These are phyloP conservation scores for Excoecaria cochinchinensis DNA, from an alignment of 345 rosid species.

Conservation along the genomic window DNA sequence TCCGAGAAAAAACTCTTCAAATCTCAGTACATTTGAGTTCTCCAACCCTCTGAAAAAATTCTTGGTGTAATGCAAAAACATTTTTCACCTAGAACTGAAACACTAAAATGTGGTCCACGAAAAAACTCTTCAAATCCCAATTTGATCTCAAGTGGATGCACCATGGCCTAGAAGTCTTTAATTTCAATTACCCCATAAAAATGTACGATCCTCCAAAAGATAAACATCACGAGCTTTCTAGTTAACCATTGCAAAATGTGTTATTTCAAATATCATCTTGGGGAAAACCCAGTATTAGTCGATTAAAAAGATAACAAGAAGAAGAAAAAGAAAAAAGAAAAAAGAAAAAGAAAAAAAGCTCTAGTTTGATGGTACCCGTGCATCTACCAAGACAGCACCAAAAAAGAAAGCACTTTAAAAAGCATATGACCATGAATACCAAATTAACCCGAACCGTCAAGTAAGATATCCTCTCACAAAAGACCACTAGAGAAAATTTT, in stretches of 20 bases:
- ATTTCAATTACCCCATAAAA: background rate
- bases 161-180: background rate
- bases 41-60: background rate
- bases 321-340: too few relatives aligned
- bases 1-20: background rate
- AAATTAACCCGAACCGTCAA: background rate
- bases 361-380: background rate
- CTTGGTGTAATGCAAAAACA: background rate
- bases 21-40: background rate
- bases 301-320: too few relatives aligned
- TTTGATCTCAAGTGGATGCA: background rate
- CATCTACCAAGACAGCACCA: background rate
- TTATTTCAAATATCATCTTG: background rate
- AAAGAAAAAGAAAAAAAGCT: too few relatives aligned
- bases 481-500: background rate
- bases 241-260: background rate
- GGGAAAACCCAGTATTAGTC: background rate
- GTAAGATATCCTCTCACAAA: background rate
- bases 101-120: background rate
- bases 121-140: background rate
- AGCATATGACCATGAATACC: background rate
- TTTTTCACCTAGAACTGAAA: background rate
- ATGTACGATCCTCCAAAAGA: background rate
- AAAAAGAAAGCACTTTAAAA: background rate
- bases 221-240: background rate